These are phyloP conservation scores for Candida sp. DNA, from an alignment of 1,139 yeast species.

Conservation along the genomic window DNA sequence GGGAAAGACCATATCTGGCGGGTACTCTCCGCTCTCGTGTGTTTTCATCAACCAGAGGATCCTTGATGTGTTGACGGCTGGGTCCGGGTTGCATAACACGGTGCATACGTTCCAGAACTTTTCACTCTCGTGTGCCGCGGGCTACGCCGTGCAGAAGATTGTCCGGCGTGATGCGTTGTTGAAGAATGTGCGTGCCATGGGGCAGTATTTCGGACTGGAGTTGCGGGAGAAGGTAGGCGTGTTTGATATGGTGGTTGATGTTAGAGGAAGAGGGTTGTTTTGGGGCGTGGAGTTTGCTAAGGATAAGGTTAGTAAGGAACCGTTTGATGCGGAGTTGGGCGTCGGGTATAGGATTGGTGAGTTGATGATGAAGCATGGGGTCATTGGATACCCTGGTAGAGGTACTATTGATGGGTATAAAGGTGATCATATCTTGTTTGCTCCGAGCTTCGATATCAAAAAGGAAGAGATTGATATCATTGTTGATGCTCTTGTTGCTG, in stretches of 20 bases:
- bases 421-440: conserved; percentile 56
- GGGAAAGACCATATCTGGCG: conserved; percentile 22
- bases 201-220: conserved; percentile 13
- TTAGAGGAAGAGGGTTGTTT: conserved; percentile 66
- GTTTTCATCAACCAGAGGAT: conserved; percentile 19
- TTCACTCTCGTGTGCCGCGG: conserved; percentile 21
- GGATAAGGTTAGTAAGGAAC: conserved; percentile 51
- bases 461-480: conserved; percentile 43
- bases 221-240: conserved; percentile 27
- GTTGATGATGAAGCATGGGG: conserved; percentile 43
- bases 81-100: conserved; percentile 11
- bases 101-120: conserved; percentile 22
- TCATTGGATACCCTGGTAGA: conserved; percentile 46
- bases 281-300: conserved; percentile 63
- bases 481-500: conserved; percentile 5
- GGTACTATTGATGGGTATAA: conserved; percentile 33
- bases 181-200: conserved; percentile 17
- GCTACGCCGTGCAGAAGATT: conserved; percentile 18
- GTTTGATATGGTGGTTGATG: conserved; percentile 53
- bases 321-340: conserved; percentile 36
- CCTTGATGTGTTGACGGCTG: conserved; percentile 14
- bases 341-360: conserved; percentile 38
- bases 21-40: conserved; percentile 20
- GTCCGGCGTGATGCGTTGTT: conserved; percentile 17
- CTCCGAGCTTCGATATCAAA: conserved; percentile 54